Evolutionary conservation across 257 asterid genomes (phyloP), one percentile per base, ranked within the genome.

Genomic region (Catharanthus roseus): DNA sequence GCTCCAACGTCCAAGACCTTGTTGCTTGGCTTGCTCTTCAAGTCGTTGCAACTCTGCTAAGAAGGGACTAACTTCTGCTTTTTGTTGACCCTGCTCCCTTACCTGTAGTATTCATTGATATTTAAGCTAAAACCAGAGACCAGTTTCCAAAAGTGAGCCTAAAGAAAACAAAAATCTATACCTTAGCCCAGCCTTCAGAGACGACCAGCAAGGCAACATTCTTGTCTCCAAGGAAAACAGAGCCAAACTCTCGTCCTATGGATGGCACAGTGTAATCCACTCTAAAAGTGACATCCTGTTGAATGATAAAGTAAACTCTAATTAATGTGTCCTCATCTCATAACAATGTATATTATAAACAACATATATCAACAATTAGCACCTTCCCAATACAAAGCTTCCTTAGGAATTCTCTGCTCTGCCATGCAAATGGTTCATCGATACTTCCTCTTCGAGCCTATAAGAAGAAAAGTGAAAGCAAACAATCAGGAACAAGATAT

Each of bases 101-200:
- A 95, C 96, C 99, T 95, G 86, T 57, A 42, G 50, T 38, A 38
- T 29, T 41, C 31, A 38, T 15, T 11, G 19, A 34, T 39, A 15
- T 10, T 24, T 63, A 69, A 39, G 19, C 19, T 26, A 49, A 41
- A 60, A 10, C 38, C 6, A 45, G 58, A 45, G 4, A 49, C 1
- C 15, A 66, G 21, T 36, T 51, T 31, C 10, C 47, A 16, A 29
- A 62, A 29, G n/a, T 28, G 54, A 16, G 42, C 49, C 45, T 36
- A 55, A 65, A 73, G 29, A 70, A n/a, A 60, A 19, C 28, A 68
- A 73, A 68, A 45, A 66, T 7, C 6, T 39, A 56, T 64, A 92
- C 99, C 99, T 86, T 95, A 15, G 99, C 97, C 99, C 99, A 95
- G 82, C 99, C 99, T 39, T 87, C 96, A 80, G 95, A 79, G 28